Evolutionary conservation across 495 filamentous ascomycete genomes (phyloP).

Genomic region (Aspergillus taichungensis): DNA sequence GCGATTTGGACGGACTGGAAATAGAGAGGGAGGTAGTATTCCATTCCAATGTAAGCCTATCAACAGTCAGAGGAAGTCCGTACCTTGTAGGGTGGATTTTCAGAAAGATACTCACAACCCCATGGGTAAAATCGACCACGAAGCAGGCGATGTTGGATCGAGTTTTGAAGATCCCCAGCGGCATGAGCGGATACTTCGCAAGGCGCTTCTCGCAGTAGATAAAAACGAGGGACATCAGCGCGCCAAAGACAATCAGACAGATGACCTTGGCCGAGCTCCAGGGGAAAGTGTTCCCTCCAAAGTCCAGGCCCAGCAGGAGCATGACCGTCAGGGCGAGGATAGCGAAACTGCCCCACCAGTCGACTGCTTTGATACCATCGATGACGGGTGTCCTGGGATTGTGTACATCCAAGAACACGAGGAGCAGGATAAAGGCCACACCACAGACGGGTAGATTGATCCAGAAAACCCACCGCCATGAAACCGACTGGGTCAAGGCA

Average conservation of each 20-base stretch:
- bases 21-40: slow-evolving; percentile 53
- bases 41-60: slow-evolving; percentile 41
- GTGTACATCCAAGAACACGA: slow-evolving; percentile 51
- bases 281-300: slow-evolving; percentile 61
- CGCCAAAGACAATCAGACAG: slow-evolving; percentile 67
- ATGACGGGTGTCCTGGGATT: slow-evolving; percentile 46
- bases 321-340: slow-evolving; percentile 67
- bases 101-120: slow-evolving; percentile 32
- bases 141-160: slow-evolving; percentile 52
- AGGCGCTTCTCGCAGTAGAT: slow-evolving; percentile 59
- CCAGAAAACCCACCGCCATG: slow-evolving; percentile 66
- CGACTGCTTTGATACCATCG: slow-evolving; percentile 65
- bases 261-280: slow-evolving; percentile 71
- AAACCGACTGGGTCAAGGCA: slow-evolving; percentile 49
- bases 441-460: slow-evolving; percentile 60
- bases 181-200: slow-evolving; percentile 70
- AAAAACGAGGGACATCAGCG: slow-evolving; percentile 54
- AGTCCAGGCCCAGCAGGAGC: slow-evolving; percentile 67
- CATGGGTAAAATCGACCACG: slow-evolving; percentile 43
- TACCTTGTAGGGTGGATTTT: neutral
- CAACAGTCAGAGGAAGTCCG: neutral
- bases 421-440: slow-evolving; percentile 45
- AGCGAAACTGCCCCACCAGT: slow-evolving; percentile 63
- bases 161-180: slow-evolving; percentile 53
- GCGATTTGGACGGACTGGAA: slow-evolving; percentile 45